Percentiles rank a stretch among this genome's conserved stretches.
These are phyloP conservation scores for Pyronema omphalodes DNA, from an alignment of 495 filamentous ascomycete species.

Conservation along the genomic window DNA sequence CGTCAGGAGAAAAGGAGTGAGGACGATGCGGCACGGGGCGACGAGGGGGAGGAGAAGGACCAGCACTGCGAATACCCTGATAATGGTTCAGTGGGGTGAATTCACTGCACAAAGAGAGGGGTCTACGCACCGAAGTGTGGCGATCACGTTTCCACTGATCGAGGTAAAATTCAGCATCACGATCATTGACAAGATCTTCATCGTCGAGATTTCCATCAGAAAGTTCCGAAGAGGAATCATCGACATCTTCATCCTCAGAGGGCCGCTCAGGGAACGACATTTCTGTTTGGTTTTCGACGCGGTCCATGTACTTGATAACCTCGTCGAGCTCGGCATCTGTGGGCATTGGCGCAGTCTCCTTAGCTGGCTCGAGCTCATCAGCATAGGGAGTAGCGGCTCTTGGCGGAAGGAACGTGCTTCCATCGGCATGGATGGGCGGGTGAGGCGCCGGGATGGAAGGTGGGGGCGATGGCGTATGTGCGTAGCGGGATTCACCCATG, in stretches of 20 bases:
- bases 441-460: constrained; percentile 17
- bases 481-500: constrained; percentile 20
- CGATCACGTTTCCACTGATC: constrained; percentile 13
- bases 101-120: constrained; percentile 14
- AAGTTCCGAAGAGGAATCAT: background rate
- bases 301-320: constrained; percentile 14
- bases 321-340: constrained; percentile 23
- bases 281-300: constrained; percentile 2
- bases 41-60: constrained; percentile 16
- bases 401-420: constrained; percentile 10
- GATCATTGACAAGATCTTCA: background rate
- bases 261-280: constrained; percentile 8
- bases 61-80: constrained; percentile 15
- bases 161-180: background rate
- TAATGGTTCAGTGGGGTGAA: constrained; percentile 15
- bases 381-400: background rate
- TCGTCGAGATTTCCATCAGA: background rate
- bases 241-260: constrained; percentile 1
- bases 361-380: constrained; percentile 8
- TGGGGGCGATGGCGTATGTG: constrained; percentile 21
- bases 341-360: constrained; percentile 13
- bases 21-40: constrained; percentile 10
- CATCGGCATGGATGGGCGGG: constrained; percentile 10
- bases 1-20: constrained; percentile 19
- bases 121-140: constrained; percentile 5